These are phyloP conservation scores for Prinsepia uniflora DNA, from an alignment of 306 rosid genomes.

Conservation along the genomic window DNA sequence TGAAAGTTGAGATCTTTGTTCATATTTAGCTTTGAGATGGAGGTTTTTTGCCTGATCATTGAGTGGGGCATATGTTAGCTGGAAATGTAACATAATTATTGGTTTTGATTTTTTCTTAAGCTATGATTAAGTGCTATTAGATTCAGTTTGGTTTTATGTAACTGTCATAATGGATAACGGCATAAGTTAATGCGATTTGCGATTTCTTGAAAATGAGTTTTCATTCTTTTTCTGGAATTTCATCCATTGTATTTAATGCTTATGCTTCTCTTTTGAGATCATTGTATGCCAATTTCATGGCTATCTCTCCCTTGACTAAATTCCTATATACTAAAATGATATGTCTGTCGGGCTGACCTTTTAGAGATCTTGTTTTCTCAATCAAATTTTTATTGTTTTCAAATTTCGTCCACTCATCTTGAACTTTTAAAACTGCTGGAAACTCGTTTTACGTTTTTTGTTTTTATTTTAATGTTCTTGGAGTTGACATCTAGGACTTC, in stretches of 20 bases:
- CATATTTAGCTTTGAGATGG: slow-evolving; percentile 3
- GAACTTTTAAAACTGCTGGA: background rate
- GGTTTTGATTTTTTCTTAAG: slow-evolving; percentile 3
- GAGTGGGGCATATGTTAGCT: slow-evolving; percentile 20
- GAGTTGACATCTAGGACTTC: background rate
- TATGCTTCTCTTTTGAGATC: slow-evolving; percentile 26
- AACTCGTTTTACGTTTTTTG: background rate
- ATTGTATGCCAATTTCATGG: slow-evolving; percentile 28
- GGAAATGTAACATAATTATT: slow-evolving; percentile 16
- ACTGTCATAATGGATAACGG: slow-evolving; percentile 30
- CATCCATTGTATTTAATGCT: slow-evolving; percentile 29
- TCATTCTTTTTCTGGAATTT: slow-evolving; percentile 26
- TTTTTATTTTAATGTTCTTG: background rate
- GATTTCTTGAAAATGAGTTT: slow-evolving; percentile 18
- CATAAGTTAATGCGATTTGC: slow-evolving; percentile 26
- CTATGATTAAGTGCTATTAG: background rate
- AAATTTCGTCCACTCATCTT: background rate
- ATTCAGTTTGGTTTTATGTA: slow-evolving; percentile 17
- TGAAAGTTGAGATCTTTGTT: slow-evolving; percentile 4
- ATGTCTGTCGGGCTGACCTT: background rate
- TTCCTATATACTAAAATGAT: slow-evolving; percentile 17
- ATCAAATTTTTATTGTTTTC: background rate
- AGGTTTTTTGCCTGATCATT: slow-evolving; percentile 17
- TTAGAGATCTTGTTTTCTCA: background rate
- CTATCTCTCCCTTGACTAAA: slow-evolving; percentile 10